Evolutionary conservation across 2,329 filamentous ascomycete genomes (phyloP).

Genomic region (Verruconis gallopava): DNA sequence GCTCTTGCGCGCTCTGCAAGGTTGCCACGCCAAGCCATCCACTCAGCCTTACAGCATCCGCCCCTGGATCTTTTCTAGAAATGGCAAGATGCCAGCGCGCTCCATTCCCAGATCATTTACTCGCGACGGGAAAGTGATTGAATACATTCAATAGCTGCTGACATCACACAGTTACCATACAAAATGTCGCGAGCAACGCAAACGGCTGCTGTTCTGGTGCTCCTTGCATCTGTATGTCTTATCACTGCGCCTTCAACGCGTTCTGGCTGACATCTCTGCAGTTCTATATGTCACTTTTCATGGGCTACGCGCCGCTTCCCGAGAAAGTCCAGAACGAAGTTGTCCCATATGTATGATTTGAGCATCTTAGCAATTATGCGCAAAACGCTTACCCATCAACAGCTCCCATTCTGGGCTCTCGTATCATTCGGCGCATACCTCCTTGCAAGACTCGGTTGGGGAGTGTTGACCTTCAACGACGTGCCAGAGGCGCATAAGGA

Average conservation of each 20-base stretch:
- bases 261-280: constrained; percentile 37
- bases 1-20: too few species aligned
- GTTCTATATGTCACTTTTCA: constrained; percentile 80
- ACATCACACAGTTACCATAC: too few species aligned
- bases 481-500: constrained; percentile 83
- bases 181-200: constrained; percentile 88
- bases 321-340: constrained; percentile 67
- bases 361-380: not conserved
- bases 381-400: not conserved
- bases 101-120: not conserved
- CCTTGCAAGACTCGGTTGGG: constrained; percentile 80
- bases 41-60: too few species aligned
- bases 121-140: too few species aligned
- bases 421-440: constrained; percentile 87
- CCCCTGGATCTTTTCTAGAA: not conserved
- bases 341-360: constrained; percentile 65
- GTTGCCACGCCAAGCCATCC: too few species aligned
- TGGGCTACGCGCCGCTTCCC: constrained; percentile 72
- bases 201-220: constrained; percentile 74
- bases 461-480: constrained; percentile 93
- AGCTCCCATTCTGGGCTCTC: constrained; percentile 89
- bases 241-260: too few species aligned
- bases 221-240: constrained; percentile 77
- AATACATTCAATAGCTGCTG: too few species aligned
- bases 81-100: not conserved